Conservation (phyloP, 257 asterid genomes). For the Craterostigma plantagineum region DNA sequence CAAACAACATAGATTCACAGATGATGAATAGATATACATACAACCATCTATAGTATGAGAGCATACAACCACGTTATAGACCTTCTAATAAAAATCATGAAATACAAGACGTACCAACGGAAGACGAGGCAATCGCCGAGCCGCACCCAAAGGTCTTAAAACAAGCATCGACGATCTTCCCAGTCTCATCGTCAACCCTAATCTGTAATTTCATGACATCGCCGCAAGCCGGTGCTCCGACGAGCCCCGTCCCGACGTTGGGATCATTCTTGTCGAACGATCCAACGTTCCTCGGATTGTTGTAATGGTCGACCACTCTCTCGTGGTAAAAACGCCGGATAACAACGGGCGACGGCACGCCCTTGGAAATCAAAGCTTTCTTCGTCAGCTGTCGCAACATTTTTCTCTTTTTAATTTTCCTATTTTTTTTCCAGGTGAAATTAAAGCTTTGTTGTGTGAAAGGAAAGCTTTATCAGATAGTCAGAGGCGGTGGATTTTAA, state of each 20-base stretch:
- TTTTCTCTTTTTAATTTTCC: too few species aligned
- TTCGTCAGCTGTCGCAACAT: too few species aligned
- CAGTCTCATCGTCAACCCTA: conserved; percentile 57
- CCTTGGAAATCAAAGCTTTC: too few species aligned
- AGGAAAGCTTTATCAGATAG: too few species aligned
- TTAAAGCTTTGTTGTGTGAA: too few species aligned
- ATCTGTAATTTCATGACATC: conserved; percentile 92
- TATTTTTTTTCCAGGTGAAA: too few species aligned
- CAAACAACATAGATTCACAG: too few species aligned
- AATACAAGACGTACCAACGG: conserved; percentile 48
- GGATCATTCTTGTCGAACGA: conserved; percentile 75
- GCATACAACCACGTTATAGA: too few species aligned
- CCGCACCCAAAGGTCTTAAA: conserved; percentile 89
- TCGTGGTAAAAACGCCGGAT: conserved; percentile 46
- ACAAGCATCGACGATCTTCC: conserved; percentile 74
- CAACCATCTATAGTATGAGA: too few species aligned
- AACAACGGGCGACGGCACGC: neutral
- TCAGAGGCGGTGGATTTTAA: too few species aligned
- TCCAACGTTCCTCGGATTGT: conserved; percentile 84
- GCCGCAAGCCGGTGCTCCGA: conserved; percentile 98
- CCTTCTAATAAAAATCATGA: neutral
- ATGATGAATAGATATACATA: too few species aligned
- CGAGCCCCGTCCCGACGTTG: conserved; percentile 69
- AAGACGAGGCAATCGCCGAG: conserved; percentile 87
- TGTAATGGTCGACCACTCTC: conserved; percentile 90